Conservation (phyloP, 352 stramenopile species). For the Globisporangium mamillatum region DNA sequence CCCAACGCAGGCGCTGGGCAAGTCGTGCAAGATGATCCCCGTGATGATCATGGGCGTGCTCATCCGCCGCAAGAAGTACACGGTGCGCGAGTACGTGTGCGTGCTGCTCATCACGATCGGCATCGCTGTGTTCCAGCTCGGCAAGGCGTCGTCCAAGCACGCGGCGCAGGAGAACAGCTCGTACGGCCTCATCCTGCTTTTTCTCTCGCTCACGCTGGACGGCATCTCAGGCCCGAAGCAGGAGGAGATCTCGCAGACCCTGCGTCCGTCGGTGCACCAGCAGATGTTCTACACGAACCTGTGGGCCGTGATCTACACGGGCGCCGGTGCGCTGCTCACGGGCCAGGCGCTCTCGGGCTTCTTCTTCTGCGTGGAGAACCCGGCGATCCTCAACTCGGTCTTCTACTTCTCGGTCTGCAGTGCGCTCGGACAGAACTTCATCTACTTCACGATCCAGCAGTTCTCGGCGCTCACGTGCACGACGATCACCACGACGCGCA, state of each 20-base stretch:
- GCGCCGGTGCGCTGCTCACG: constrained; percentile 65
- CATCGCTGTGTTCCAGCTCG: constrained; percentile 90
- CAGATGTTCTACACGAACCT: constrained; percentile 91
- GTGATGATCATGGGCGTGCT: constrained; percentile 94
- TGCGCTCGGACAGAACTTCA: constrained; percentile 98
- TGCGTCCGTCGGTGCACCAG: constrained; percentile 84
- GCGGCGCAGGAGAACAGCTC: constrained; percentile 84
- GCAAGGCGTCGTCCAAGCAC: constrained; percentile 74
- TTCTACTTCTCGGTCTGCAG: constrained; percentile 95
- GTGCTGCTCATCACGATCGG: constrained; percentile 89
- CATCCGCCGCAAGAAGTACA: constrained; percentile 91
- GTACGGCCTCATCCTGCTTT: constrained; percentile 87
- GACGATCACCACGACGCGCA: constrained; percentile 99
- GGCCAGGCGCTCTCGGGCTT: constrained; percentile 72
- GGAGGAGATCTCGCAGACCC: constrained; percentile 80
- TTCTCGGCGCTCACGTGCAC: constrained; percentile 98
- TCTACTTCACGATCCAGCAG: constrained; percentile 98
- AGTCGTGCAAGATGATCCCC: constrained; percentile 99
- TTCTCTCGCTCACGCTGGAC: constrained; percentile 93
- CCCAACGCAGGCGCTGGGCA: constrained; percentile 97
- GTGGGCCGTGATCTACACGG: constrained; percentile 86
- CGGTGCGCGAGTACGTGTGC: constrained; percentile 86
- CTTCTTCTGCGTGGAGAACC: constrained; percentile 81
- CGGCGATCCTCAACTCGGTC: constrained; percentile 79
- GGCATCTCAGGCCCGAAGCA: constrained; percentile 96